These are phyloP conservation scores for Sicyos baderoa DNA, from an alignment of 306 rosid genomes.

Conservation along the genomic window DNA sequence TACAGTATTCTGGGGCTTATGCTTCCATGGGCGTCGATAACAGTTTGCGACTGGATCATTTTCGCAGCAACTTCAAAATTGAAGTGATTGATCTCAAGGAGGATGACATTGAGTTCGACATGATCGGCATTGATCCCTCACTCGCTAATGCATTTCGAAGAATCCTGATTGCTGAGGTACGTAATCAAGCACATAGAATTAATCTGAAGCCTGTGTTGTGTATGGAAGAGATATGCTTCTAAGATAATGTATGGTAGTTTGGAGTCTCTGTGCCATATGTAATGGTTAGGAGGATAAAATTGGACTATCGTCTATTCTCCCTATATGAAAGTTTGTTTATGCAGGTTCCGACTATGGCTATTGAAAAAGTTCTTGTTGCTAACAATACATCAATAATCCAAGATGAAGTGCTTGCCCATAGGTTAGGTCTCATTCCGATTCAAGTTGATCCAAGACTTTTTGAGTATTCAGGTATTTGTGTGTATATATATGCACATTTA, in stretches of 20 bases:
- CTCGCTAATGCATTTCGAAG: constrained; percentile 89
- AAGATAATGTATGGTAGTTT: not conserved
- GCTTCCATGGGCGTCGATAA: constrained; percentile 61
- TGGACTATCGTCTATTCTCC: not conserved
- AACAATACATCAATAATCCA: constrained; percentile 77
- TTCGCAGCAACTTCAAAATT: constrained; percentile 61
- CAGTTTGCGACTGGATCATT: constrained; percentile 50
- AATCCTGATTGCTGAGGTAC: constrained; percentile 87
- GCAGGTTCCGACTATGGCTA: constrained; percentile 97
- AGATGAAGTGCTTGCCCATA: constrained; percentile 93
- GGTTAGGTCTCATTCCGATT: constrained; percentile 90
- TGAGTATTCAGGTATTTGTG: constrained; percentile 60
- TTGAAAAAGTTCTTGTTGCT: constrained; percentile 79
- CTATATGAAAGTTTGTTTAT: too few species aligned
- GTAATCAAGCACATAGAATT: not conserved
- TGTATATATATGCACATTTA: not conserved
- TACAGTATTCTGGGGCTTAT: constrained; percentile 78
- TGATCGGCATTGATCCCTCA: constrained; percentile 92
- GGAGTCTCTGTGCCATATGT: not conserved
- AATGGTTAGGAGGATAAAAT: too few species aligned
- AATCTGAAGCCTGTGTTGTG: not conserved
- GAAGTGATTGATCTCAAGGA: constrained; percentile 49
- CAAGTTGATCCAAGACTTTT: constrained; percentile 79
- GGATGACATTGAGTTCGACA: constrained; percentile 76
- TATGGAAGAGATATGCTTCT: not conserved